These are phyloP conservation scores for Phylloporus arenicola DNA, from an alignment of 768 basidiomycete genomes.

Conservation along the genomic window DNA sequence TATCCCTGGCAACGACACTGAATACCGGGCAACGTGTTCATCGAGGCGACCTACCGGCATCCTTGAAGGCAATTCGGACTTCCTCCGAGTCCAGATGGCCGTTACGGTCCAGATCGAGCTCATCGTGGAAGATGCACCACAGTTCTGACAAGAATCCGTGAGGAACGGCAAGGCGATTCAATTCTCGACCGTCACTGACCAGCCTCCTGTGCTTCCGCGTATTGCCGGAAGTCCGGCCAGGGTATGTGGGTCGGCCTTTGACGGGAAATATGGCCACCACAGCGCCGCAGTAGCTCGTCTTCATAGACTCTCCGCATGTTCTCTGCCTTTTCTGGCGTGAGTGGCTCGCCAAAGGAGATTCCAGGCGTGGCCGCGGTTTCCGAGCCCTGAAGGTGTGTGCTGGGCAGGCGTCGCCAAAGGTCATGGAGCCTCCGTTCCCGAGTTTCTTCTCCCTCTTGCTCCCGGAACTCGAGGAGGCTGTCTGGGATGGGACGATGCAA, in stretches of 20 bases:
- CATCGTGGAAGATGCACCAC: constrained; percentile 87
- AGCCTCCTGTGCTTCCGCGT: constrained; percentile 75
- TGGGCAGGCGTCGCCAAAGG: constrained; percentile 58
- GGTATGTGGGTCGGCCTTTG: constrained; percentile 44
- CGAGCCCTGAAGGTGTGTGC: constrained; percentile 23
- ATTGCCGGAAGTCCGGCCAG: constrained; percentile 70
- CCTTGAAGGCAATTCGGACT: constrained; percentile 53
- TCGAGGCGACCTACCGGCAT: constrained; percentile 52
- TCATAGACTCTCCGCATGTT: constrained; percentile 67
- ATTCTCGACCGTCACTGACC: constrained; percentile 43
- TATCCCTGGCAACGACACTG: constrained; percentile 50
- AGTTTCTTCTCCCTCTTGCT: constrained; percentile 55
- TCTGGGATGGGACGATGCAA: constrained; percentile 37
- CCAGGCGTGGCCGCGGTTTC: constrained; percentile 17
- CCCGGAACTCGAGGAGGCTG: constrained; percentile 59
- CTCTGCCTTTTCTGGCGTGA: constrained; percentile 54
- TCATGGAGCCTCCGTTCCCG: constrained; percentile 56
- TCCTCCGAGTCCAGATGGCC: constrained; percentile 70
- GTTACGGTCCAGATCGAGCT: constrained; percentile 86
- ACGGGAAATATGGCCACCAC: constrained; percentile 40
- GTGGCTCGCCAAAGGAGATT: constrained; percentile 13
- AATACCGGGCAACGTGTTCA: constrained; percentile 20
- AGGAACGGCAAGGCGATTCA: constrained; percentile 13
- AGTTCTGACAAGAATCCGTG: constrained; percentile 49
- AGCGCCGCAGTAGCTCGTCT: constrained; percentile 61